phyloP scores from a whole-genome alignment of 169 alveolate genomes.

The Cryptosporidium parvum region DNA sequence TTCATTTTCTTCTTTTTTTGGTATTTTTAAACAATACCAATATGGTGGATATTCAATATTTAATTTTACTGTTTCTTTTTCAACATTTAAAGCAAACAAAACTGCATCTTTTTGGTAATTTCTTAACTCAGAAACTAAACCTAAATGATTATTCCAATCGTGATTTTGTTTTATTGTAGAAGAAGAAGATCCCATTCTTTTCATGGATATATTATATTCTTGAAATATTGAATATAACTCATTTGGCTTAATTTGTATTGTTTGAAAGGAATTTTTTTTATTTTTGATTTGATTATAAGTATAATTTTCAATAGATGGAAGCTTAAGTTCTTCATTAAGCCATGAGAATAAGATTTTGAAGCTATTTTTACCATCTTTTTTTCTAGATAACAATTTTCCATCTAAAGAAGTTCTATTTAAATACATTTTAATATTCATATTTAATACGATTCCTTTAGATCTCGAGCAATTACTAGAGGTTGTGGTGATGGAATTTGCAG shows the following conservation, averaged over 20 bases:
- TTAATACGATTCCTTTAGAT: not conserved
- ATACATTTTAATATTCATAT: not conserved
- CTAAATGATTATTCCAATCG: slow-evolving; percentile 26
- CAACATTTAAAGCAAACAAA: slow-evolving; percentile 31
- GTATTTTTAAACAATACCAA: slow-evolving; percentile 13
- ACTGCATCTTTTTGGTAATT: slow-evolving; percentile 70
- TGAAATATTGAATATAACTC: slow-evolving; percentile 43
- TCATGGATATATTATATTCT: slow-evolving; percentile 17
- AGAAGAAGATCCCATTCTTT: slow-evolving; percentile 31
- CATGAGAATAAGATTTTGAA: slow-evolving; percentile 20
- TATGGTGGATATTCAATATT: slow-evolving; percentile 42
- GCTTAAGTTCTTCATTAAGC: slow-evolving; percentile 23
- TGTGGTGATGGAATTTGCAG: too few relatives aligned
- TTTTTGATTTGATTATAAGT: not conserved
- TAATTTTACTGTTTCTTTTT: not conserved
- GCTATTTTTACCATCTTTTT: not conserved
- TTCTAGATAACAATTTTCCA: slow-evolving; percentile 3
- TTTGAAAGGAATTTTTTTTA: not conserved
- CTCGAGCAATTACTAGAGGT: too few relatives aligned
- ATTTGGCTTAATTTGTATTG: slow-evolving; percentile 20
- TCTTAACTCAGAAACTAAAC: slow-evolving; percentile 16
- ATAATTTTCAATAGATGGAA: slow-evolving; percentile 8
- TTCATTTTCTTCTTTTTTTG: not conserved
- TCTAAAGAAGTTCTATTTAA: not conserved
- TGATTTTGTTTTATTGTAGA: not conserved